Evolutionary conservation across 169 alveolate species (phyloP), one percentile per base, ranked within the genome.

Genomic region (Plasmodium vinckei): DNA sequence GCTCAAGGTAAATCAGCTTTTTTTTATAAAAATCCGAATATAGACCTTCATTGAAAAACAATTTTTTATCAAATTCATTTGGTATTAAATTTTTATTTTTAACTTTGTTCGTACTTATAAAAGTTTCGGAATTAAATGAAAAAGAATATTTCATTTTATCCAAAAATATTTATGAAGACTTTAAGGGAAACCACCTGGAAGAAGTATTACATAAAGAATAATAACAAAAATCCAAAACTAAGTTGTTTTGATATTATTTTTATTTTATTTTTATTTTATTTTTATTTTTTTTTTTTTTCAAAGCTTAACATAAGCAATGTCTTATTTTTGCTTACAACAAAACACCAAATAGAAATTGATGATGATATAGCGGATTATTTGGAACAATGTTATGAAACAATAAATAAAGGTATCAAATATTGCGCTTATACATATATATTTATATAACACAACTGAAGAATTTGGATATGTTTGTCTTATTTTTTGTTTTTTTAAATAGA

Each of bases 41-140:
- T 69, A 46, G 47, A 7, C 46, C 19, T 44, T 5, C 65, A 33
- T 33, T 33, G 7, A 33, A 33, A 33, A 33, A 33, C 42, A 2
- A 33, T 33, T 33, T 4, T 33, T 33, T 33, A 4, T 33, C 7
- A 33, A 33, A 33, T 33, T 33, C 42, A 33, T 3, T 33, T 33
- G 42, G 5, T 33, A 33, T 33, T 33, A 33, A 33, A 33, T 33
- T 21, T 44, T 42, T 7, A n/a, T 17, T 19, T 67, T 10, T 17
- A 6, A 25, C 10, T 54, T 60, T 64, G 2, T n/a, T 15, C 46
- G 21, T 27, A 27, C 1, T 73, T 73, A 57, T 15, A 15, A 42
- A 53, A 77, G 88, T 77, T 27, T 77, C 88, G 27, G 88, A 77
- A 42, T 68, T 77, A 9, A 77, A 77, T 56, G 88, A 77, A 77